Evolutionary conservation across 2,329 filamentous ascomycete species (phyloP), one percentile per base, ranked within the genome.

Genomic region (Biscogniauxia sp.): DNA sequence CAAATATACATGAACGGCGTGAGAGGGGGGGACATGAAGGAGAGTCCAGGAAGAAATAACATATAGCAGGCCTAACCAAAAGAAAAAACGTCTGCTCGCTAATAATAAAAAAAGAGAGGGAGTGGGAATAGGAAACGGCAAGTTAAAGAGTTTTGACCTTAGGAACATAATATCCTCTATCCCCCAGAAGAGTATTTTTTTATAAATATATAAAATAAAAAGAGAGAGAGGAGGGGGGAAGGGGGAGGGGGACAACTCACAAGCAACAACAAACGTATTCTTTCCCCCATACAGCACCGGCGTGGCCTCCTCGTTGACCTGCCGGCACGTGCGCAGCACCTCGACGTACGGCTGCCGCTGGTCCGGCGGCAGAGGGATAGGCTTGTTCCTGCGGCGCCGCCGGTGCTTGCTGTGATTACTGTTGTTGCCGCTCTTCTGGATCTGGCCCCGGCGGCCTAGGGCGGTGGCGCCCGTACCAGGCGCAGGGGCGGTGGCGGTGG

Each of bases 241-340:
- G 26, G 26, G 26, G 26, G 26, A 28, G 9, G 5, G 23, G 20
- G 23, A 20, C 32, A 20, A 58, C 64, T 63, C 56, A 73, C 62
- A 61, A 54, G 61, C 64, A 28, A 73, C 65, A 32, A 68, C 55
- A 61, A 75, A 74, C 5, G 23, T 59, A 58, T 75, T 74, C 37
- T 66, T 57, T 20, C 37, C 37, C 15, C 66, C 53, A 54, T 75
- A 75, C 20, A 76, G 66, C 4, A 75, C 57, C 2, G 66, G 64
- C 6, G 66, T 72, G 9, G 66, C 70, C 62, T 75, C 73, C 23
- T 64, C 55, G 56, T 74, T 71, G 54, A 74, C 60, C 54, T 68
- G 63, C 62, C 65, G 69, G 62, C 73, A 75, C 17, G 70, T 70
- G 49, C 64, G 68, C 26, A 75, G 68, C 28, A 75, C 61, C 23